Conservation (phyloP, 495 filamentous ascomycete species). For the Penicillium ucsense region DNA sequence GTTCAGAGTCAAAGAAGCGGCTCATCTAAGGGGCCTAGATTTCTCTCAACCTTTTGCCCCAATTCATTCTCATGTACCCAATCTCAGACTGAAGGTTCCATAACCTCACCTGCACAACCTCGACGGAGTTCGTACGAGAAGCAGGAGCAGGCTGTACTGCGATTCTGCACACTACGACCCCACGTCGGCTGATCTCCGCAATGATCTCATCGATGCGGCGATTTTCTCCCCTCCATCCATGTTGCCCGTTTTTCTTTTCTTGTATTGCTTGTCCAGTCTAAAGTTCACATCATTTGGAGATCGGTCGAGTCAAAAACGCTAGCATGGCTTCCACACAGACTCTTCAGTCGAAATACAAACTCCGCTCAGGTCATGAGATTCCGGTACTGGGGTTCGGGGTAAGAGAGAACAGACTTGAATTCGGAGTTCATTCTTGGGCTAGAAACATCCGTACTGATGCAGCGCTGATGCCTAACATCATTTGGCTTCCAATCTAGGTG, state of each 20-base stretch:
- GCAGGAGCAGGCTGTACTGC: too few relatives aligned
- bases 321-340: slow-evolving; percentile 18
- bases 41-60: too few relatives aligned
- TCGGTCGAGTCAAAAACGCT: too few relatives aligned
- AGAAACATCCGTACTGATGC: too few relatives aligned
- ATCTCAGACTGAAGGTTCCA: too few relatives aligned
- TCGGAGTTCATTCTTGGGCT: too few relatives aligned
- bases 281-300: too few relatives aligned
- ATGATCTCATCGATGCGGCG: slow-evolving; percentile 13
- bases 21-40: too few relatives aligned
- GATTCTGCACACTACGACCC: not conserved
- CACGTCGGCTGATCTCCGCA: slow-evolving; percentile 3
- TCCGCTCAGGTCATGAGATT: slow-evolving; percentile 73
- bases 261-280: not conserved
- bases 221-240: not conserved
- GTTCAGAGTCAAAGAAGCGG: too few relatives aligned
- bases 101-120: not conserved
- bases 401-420: slow-evolving; percentile 15
- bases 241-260: not conserved
- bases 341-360: slow-evolving; percentile 24
- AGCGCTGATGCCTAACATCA: not conserved
- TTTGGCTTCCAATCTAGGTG: slow-evolving; percentile 36
- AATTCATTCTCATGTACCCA: too few relatives aligned
- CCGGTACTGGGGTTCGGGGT: slow-evolving; percentile 69
- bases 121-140: not conserved